A percentile compares a stretch with the other conserved stretches of the same genome.
phyloP scores from a whole-genome alignment of 1,139 yeast genomes.

The Diutina pseudorugosa region DNA sequence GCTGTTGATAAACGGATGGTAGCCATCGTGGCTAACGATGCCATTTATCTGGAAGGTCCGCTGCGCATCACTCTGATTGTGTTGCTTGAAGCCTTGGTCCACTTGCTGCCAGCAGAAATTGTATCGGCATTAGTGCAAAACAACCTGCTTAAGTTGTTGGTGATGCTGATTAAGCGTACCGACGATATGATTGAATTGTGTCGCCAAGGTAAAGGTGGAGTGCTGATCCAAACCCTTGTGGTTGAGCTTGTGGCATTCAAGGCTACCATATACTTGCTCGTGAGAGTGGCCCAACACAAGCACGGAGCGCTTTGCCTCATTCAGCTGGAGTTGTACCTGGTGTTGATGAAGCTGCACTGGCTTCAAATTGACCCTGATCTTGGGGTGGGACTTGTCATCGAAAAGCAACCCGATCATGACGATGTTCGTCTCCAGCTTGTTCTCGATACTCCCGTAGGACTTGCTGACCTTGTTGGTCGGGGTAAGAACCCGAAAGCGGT shows the following conservation, averaged over 20 bases:
- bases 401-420: neutral
- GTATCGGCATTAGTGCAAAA: constrained; percentile 50
- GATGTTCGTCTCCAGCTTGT: neutral
- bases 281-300: constrained; percentile 65
- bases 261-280: constrained; percentile 54
- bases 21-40: constrained; percentile 62
- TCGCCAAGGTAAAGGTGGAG: constrained; percentile 17
- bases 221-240: constrained; percentile 34
- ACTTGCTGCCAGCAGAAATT: constrained; percentile 41
- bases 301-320: constrained; percentile 66
- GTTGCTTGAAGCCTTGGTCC: constrained; percentile 57
- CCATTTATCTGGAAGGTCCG: constrained; percentile 68
- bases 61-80: constrained; percentile 68
- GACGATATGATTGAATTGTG: constrained; percentile 41
- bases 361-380: constrained; percentile 68
- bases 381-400: constrained; percentile 39
- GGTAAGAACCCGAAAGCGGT: neutral
- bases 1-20: constrained; percentile 52
- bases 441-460: neutral
- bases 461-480: neutral
- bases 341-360: constrained; percentile 45
- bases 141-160: constrained; percentile 52
- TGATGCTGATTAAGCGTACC: constrained; percentile 55
- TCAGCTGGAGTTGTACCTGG: constrained; percentile 60
- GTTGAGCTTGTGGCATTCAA: constrained; percentile 72